Conservation (phyloP, 2,329 filamentous ascomycete genomes). For the Alternaria angustiovoidea region DNA sequence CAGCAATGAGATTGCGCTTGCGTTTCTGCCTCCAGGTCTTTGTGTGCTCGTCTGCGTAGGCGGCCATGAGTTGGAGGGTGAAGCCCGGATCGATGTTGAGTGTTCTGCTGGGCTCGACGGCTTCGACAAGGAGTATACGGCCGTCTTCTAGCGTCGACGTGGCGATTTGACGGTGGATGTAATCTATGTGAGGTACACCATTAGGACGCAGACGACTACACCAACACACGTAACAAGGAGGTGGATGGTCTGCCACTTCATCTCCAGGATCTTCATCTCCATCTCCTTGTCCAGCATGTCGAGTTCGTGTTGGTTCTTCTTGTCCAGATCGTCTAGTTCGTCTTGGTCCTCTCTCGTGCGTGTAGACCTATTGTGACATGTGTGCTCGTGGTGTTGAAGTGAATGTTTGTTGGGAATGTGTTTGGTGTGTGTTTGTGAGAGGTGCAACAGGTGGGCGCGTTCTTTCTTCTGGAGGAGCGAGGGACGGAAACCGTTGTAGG, state of each 20-base stretch:
- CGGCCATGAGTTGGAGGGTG: background rate
- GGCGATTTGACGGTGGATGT: background rate
- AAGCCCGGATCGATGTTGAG: background rate
- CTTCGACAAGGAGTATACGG: background rate
- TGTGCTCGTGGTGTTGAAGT: too few species aligned
- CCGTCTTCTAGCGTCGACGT: background rate
- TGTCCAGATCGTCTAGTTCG: too few species aligned
- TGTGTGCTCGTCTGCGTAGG: background rate
- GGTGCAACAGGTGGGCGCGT: background rate
- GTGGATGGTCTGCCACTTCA: too few species aligned
- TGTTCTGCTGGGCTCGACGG: background rate
- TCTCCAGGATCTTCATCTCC: too few species aligned
- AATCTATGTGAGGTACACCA: too few species aligned
- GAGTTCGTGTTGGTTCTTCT: too few species aligned
- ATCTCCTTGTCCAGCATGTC: too few species aligned
- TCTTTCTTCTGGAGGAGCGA: background rate
- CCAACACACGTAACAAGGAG: too few species aligned
- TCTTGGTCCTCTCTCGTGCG: background rate
- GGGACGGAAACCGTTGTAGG: background rate
- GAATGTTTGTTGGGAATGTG: too few species aligned
- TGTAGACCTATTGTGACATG: background rate
- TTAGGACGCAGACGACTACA: too few species aligned
- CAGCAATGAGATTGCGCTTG: background rate
- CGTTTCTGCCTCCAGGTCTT: background rate
- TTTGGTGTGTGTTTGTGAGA: background rate